phyloP scores from a whole-genome alignment of 305 asterid genomes.

The Solanum hybrid region DNA sequence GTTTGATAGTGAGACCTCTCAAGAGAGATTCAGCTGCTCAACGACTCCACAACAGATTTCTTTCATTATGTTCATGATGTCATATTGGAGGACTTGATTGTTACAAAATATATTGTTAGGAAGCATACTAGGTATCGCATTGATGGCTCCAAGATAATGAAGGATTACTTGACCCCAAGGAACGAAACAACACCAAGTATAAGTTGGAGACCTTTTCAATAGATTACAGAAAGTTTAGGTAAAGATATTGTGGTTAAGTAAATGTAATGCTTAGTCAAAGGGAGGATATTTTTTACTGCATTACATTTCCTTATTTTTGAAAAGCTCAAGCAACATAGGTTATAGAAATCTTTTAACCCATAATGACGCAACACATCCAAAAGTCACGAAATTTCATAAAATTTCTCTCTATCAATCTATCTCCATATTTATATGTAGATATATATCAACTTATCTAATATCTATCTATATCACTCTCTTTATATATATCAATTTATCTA shows the following conservation, averaged over 20 bases:
- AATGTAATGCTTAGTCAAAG: background rate
- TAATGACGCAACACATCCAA: background rate
- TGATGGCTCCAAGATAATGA: slow-evolving; percentile 29
- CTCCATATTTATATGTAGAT: too few relatives aligned
- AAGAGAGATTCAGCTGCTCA: too few relatives aligned
- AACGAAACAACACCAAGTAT: background rate
- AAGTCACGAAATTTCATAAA: background rate
- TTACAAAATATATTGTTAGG: slow-evolving; percentile 16
- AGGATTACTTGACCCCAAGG: slow-evolving; percentile 17
- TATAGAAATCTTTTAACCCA: background rate
- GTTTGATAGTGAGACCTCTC: too few relatives aligned
- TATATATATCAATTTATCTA: too few relatives aligned
- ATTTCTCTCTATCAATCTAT: background rate
- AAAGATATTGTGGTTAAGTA: background rate
- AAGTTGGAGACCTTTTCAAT: slow-evolving; percentile 12
- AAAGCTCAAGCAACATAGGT: too few relatives aligned
- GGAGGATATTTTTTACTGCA: too few relatives aligned
- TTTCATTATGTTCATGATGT: too few relatives aligned
- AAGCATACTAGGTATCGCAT: slow-evolving; percentile 22
- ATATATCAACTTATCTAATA: too few relatives aligned
- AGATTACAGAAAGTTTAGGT: background rate
- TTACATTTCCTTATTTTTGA: too few relatives aligned
- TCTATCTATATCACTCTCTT: too few relatives aligned
- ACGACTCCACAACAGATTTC: too few relatives aligned
- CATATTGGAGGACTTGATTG: too few relatives aligned